Conservation (phyloP, 176 grass and related monocot genomes). For the Oryza brachyantha region DNA sequence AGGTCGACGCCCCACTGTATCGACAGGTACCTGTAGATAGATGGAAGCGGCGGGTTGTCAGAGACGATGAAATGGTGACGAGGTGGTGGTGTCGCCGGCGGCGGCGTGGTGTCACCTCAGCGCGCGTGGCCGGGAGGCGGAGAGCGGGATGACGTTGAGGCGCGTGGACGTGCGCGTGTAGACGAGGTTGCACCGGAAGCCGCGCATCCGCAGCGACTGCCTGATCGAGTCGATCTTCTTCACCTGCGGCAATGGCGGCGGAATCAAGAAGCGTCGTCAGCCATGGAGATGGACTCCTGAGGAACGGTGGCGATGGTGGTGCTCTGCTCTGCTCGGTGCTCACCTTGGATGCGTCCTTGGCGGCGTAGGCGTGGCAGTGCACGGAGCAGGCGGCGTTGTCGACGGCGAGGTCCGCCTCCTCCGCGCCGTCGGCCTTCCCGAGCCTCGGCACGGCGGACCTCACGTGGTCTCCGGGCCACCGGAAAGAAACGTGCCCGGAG, state of each 20-base stretch:
- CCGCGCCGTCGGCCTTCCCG: constrained; percentile 54
- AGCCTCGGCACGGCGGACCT: constrained; percentile 50
- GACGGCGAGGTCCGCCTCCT: constrained; percentile 39
- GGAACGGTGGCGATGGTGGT: background rate
- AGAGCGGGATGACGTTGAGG: constrained; percentile 81
- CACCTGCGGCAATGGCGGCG: constrained; percentile 37
- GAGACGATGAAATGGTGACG: background rate
- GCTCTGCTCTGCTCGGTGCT: constrained; percentile 1
- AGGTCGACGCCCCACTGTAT: constrained; percentile 89
- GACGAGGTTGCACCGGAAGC: constrained; percentile 86
- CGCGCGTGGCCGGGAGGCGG: constrained; percentile 63
- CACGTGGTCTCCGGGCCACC: constrained; percentile 75
- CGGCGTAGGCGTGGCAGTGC: constrained; percentile 66
- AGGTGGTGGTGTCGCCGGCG: background rate
- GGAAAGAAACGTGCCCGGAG: constrained; percentile 56
- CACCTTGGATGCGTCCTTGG: constrained; percentile 36
- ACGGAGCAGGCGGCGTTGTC: constrained; percentile 41
- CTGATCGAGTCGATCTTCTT: constrained; percentile 67
- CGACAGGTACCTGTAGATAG: constrained; percentile 48
- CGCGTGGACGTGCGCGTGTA: constrained; percentile 67
- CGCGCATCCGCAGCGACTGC: constrained; percentile 77
- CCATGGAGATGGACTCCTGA: constrained; percentile 4
- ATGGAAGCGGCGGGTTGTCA: background rate
- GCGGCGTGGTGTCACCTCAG: constrained; percentile 46
- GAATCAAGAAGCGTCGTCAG: background rate